A percentile compares a stretch with the other conserved stretches of the same genome.
Conservation (phyloP, 495 filamentous ascomycete genomes). For the Darksidea phi region DNA sequence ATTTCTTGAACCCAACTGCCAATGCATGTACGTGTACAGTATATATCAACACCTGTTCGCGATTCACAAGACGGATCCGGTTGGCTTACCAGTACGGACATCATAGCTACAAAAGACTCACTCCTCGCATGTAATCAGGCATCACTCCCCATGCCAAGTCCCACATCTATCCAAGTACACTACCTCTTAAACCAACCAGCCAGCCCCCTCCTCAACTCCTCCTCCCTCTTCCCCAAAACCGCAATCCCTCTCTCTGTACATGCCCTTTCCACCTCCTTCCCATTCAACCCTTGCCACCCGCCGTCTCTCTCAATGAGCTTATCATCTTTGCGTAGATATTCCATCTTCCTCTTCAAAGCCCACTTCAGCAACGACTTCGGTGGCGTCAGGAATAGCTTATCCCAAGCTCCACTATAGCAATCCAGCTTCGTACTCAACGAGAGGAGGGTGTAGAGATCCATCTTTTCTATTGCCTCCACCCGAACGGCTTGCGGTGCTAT, state of each 20-base stretch:
- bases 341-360: constrained; percentile 46
- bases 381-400: constrained; percentile 46
- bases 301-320: constrained; percentile 53
- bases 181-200: constrained; percentile 18
- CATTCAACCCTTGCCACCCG: constrained; percentile 52
- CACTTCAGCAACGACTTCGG: constrained; percentile 44
- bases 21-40: too few species aligned
- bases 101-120: too few species aligned
- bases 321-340: constrained; percentile 62
- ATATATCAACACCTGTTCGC: too few species aligned
- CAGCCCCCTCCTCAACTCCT: constrained; percentile 34
- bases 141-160: too few species aligned
- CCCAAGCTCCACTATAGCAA: constrained; percentile 50
- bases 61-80: too few species aligned
- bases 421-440: constrained; percentile 41
- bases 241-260: constrained; percentile 54
- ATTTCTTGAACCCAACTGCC: too few species aligned
- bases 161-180: too few species aligned
- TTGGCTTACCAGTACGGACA: too few species aligned
- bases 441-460: constrained; percentile 9
- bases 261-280: constrained; percentile 56
- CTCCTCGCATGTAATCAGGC: too few species aligned
- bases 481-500: neutral
- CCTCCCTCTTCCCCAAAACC: constrained; percentile 39
- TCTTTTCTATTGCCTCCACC: neutral